Evolutionary conservation across 768 basidiomycete genomes (phyloP).

Genomic region (Boletus pseudo-olivaceus): DNA sequence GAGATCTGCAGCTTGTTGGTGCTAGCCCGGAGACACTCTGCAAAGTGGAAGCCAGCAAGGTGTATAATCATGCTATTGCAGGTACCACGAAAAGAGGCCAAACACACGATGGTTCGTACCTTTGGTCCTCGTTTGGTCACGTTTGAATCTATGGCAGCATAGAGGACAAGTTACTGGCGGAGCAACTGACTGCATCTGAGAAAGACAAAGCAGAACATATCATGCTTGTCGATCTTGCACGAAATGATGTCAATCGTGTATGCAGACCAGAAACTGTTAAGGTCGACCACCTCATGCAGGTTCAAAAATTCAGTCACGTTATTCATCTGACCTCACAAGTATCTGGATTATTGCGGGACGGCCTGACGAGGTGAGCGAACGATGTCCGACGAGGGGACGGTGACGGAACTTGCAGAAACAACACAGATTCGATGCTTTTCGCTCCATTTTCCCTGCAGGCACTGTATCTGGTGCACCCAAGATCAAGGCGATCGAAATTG

Average conservation of each 20-base stretch:
- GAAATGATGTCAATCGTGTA: constrained; percentile 97
- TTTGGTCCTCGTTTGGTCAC: not conserved
- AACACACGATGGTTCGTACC: constrained; percentile 70
- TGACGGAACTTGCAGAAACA: constrained; percentile 2
- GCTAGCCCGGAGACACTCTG: constrained; percentile 97
- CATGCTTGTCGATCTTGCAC: constrained; percentile 96
- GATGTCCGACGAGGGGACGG: not conserved
- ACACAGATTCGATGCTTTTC: constrained; percentile 91
- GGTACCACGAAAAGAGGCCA: constrained; percentile 89
- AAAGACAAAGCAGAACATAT: constrained; percentile 98
- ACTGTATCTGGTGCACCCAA: constrained; percentile 99
- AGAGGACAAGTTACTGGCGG: constrained; percentile 87
- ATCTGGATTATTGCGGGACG: constrained; percentile 79
- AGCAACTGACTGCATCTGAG: constrained; percentile 73
- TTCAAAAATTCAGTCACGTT: constrained; percentile 97
- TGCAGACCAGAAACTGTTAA: constrained; percentile 94
- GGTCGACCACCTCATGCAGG: constrained; percentile 89
- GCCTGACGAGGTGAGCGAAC: constrained; percentile 65
- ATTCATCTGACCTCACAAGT: constrained; percentile 97
- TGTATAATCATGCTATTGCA: constrained; percentile 97
- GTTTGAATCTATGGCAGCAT: constrained; percentile 8
- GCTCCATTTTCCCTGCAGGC: constrained; percentile 98
- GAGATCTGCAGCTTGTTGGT: constrained; percentile 92
- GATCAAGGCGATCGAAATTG: constrained; percentile 95
- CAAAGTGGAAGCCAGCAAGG: constrained; percentile 88